phyloP scores from a whole-genome alignment of 257 asterid genomes.

The Scutellaria minor region DNA sequence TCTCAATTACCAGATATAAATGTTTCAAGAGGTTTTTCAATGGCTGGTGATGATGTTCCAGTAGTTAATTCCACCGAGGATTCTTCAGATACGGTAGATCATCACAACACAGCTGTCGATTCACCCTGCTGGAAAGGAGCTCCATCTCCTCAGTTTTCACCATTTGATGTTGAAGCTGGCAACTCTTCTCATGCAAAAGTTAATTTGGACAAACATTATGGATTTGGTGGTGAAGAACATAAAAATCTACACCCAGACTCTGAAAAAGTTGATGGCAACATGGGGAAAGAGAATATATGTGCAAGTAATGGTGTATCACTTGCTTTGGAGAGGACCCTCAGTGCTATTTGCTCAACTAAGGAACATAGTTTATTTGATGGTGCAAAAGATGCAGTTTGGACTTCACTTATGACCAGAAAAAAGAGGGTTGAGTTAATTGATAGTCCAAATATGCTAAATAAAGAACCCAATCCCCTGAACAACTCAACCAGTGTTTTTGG shows the following conservation, averaged over 20 bases:
- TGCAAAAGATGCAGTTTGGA: conserved; percentile 33
- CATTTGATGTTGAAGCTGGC: conserved; percentile 55
- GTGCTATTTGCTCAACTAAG: conserved; percentile 39
- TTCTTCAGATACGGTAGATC: conserved; percentile 66
- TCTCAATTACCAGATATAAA: conserved; percentile 46
- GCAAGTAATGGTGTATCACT: conserved; percentile 38
- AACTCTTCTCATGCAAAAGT: conserved; percentile 36
- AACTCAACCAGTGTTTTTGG: conserved; percentile 41
- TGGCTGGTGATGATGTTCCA: conserved; percentile 42
- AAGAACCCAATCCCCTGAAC: conserved; percentile 38
- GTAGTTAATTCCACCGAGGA: conserved; percentile 45
- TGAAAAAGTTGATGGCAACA: conserved; percentile 43
- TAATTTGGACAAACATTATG: conserved; percentile 43
- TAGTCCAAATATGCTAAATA: conserved; percentile 40
- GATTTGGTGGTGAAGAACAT: conserved; percentile 43
- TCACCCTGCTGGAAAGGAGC: conserved; percentile 99
- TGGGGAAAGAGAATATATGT: conserved; percentile 37
- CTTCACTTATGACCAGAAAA: conserved; percentile 36
- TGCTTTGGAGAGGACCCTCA: conserved; percentile 37
- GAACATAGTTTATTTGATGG: conserved; percentile 43
- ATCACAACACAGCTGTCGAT: conserved; percentile 68
- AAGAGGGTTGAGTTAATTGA: conserved; percentile 45
- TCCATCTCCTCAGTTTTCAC: conserved; percentile 57
- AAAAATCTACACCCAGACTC: conserved; percentile 40
- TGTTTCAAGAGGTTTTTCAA: conserved; percentile 38